Evolutionary conservation across 306 rosid species (phyloP).

Genomic region (Fagus sylvatica): DNA sequence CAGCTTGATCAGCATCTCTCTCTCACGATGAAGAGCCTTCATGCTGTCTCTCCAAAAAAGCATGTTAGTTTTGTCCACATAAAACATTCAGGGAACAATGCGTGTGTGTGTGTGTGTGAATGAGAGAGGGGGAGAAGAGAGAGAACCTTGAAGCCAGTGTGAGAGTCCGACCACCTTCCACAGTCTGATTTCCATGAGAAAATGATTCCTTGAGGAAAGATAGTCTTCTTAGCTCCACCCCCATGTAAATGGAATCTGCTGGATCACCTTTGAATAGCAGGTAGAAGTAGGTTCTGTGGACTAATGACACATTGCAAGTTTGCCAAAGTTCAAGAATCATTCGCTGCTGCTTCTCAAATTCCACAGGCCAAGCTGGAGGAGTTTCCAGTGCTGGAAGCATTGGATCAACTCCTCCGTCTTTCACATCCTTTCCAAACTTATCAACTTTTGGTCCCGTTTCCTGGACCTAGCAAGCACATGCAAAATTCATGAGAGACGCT

Average conservation of each 20-base stretch:
- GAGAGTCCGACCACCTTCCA: slow-evolving; percentile 54
- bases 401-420: slow-evolving; percentile 64
- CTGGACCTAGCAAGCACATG: slow-evolving; percentile 46
- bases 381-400: slow-evolving; percentile 57
- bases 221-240: slow-evolving; percentile 86
- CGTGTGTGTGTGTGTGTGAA: background rate
- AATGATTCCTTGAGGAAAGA: slow-evolving; percentile 78
- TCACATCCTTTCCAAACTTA: slow-evolving; percentile 41
- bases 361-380: slow-evolving; percentile 70
- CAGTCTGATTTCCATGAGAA: slow-evolving; percentile 53
- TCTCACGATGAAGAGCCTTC: slow-evolving; percentile 72
- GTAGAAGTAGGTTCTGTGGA: slow-evolving; percentile 96
- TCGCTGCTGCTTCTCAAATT: slow-evolving; percentile 72
- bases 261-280: slow-evolving; percentile 94
- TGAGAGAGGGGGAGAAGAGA: slow-evolving; percentile 19
- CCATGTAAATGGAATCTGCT: slow-evolving; percentile 89
- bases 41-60: slow-evolving; percentile 49
- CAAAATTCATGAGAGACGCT: background rate
- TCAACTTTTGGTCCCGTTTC: slow-evolving; percentile 38
- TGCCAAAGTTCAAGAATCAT: slow-evolving; percentile 87
- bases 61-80: slow-evolving; percentile 14
- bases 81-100: background rate
- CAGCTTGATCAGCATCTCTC: slow-evolving; percentile 67
- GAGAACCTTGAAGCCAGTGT: slow-evolving; percentile 76
- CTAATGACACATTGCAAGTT: slow-evolving; percentile 77